Conservation (phyloP, 306 rosid species). For the Elaeagnus macrophylla region DNA sequence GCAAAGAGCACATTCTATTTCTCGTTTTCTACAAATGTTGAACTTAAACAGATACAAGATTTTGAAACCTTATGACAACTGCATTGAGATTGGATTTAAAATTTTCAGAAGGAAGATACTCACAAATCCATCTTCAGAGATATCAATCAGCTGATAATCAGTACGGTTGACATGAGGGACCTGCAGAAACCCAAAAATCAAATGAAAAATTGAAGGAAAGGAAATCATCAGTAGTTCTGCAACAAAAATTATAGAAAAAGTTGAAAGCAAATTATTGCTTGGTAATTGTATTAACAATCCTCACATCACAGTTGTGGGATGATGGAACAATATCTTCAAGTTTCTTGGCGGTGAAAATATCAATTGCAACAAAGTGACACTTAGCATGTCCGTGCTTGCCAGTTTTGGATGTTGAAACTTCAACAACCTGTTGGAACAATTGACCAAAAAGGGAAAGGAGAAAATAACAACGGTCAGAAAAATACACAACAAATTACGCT, state of each 20-base stretch:
- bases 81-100: background rate
- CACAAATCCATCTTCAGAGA: constrained; percentile 84
- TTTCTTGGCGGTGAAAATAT: constrained; percentile 70
- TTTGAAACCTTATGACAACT: background rate
- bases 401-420: constrained; percentile 84
- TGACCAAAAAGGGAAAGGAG: too few species aligned
- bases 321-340: constrained; percentile 90
- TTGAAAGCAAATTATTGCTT: background rate
- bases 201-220: background rate
- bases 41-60: background rate
- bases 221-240: background rate
- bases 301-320: constrained; percentile 82
- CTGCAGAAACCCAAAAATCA: constrained; percentile 19
- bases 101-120: constrained; percentile 9
- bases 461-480: background rate
- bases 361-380: constrained; percentile 84
- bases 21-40: background rate
- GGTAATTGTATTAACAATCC: background rate
- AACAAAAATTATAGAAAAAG: background rate
- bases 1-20: too few species aligned
- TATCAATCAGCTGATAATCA: constrained; percentile 80
- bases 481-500: background rate
- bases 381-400: constrained; percentile 91
- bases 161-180: constrained; percentile 83
- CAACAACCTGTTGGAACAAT: constrained; percentile 52